Conservation (phyloP, 2,329 filamentous ascomycete species). For the Ceratocystis harringtonii region DNA sequence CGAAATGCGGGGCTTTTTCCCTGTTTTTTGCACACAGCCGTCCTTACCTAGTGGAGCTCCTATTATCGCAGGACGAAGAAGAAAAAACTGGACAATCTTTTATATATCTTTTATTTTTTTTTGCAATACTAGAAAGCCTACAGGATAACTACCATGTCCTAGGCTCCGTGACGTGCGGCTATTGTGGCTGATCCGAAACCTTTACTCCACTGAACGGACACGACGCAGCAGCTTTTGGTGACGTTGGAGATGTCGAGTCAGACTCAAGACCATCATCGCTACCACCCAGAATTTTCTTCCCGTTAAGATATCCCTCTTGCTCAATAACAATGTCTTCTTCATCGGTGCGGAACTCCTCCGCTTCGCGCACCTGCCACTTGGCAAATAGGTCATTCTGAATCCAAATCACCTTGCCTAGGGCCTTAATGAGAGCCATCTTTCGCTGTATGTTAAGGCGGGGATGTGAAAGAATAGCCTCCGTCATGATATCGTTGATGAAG, state of each 20-base stretch:
- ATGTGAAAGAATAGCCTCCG: constrained; percentile 59
- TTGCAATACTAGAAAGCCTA: background rate
- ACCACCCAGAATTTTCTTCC: constrained; percentile 40
- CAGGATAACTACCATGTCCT: constrained; percentile 21
- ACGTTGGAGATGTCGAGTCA: constrained; percentile 32
- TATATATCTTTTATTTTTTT: background rate
- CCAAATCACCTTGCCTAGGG: constrained; percentile 70
- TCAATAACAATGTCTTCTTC: constrained; percentile 38
- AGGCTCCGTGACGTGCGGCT: background rate
- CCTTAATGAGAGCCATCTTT: constrained; percentile 62
- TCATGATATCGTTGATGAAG: constrained; percentile 64
- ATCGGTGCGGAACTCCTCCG: constrained; percentile 41
- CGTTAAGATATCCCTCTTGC: constrained; percentile 48
- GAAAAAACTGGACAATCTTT: background rate
- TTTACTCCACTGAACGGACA: constrained; percentile 32
- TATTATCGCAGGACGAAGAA: too few species aligned
- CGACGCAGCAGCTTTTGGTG: constrained; percentile 31
- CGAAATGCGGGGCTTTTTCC: background rate
- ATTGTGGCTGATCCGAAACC: constrained; percentile 23
- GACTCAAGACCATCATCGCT: constrained; percentile 23
- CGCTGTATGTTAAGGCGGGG: constrained; percentile 49
- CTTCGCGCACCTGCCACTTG: constrained; percentile 61
- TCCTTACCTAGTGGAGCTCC: too few species aligned
- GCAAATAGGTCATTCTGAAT: constrained; percentile 78
- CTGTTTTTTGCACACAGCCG: background rate